A percentile compares a stretch with the other conserved stretches of the same genome.
Evolutionary conservation across 305 asterid genomes (phyloP).

Genomic region (Petunia hybrid): DNA sequence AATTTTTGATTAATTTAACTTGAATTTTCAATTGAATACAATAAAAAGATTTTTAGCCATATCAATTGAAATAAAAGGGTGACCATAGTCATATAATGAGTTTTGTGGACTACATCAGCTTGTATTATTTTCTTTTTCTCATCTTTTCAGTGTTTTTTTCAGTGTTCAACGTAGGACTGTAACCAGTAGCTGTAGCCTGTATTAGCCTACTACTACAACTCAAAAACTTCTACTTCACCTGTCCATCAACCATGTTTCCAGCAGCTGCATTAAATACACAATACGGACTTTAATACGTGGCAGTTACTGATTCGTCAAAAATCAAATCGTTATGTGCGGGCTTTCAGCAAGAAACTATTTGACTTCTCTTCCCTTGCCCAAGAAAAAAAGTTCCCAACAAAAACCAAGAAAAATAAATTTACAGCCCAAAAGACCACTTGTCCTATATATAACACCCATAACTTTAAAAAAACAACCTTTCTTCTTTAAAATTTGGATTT

Average conservation of each 20-base stretch:
- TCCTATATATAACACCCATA: not conserved
- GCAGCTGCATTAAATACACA: not conserved
- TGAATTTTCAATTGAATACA: too few relatives aligned
- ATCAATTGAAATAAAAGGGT: too few relatives aligned
- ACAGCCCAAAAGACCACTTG: slow-evolving; percentile 8
- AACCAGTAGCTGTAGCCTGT: not conserved
- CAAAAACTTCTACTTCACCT: not conserved
- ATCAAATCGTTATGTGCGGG: slow-evolving; percentile 28
- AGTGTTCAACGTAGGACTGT: not conserved
- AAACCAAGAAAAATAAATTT: not conserved
- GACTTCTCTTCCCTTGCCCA: not conserved
- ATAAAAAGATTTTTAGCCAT: too few relatives aligned
- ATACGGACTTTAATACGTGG: not conserved
- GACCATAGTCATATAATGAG: too few relatives aligned
- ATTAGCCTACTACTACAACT: not conserved
- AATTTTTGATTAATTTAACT: too few relatives aligned
- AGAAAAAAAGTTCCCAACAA: not conserved
- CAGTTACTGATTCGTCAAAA: not conserved
- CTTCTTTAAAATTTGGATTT: not conserved
- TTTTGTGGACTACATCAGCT: too few relatives aligned
- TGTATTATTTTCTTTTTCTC: too few relatives aligned
- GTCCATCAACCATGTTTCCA: slow-evolving; percentile 11
- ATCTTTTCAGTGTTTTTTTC: too few relatives aligned
- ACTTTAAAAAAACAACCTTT: not conserved
- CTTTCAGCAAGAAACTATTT: slow-evolving; percentile 19